Evolutionary conservation across 495 filamentous ascomycete species (phyloP), one percentile per base, ranked within the genome.

Genomic region (Arthonia radiata): DNA sequence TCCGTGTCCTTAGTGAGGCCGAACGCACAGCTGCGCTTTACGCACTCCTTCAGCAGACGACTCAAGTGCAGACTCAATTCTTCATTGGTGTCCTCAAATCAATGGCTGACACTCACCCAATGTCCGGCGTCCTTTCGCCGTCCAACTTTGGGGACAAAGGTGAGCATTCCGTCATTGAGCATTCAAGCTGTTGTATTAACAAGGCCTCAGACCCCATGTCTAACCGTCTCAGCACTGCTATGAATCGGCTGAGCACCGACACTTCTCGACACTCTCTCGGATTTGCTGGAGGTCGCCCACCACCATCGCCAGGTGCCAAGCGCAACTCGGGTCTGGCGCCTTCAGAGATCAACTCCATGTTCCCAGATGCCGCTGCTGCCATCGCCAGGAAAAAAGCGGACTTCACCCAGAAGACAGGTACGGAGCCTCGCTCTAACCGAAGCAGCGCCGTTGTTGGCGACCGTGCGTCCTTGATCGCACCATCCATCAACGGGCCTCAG

Each of bases 21-120:
- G 86, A 97, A 53, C 57, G 86, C 28, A 97, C 86, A 4, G 86
- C 86, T 21, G 89, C 86, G 15, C 50, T 94, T 23, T 94, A 97
- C 52, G 83, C 86, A 17, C 55, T 97, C 32, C 56, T 97, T 24
- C 89, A 94, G 59, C 86, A 97, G 52, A 93, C 86, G 4, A 94
- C 86, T 3, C 89, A 97, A 50, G 83, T 97, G 28, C 86, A 97
- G 53, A 92, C 93, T 35, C 73, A 89, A 26, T 97, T 97, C 57
- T 97, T 97, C 54, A 94, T 93, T 38, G 81, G 91, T 50, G 86
- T 94, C 17, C 53, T 97, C 39, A 79, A 94, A 56, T 83, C 94
- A 47, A 97, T 97, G 89, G 74, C 81, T 17, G 89, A 91, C 54
- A 79, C 67, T 37, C 86, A 94, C 49, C 86, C 86, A 14, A 91